A percentile compares a stretch with the other conserved stretches of the same genome.
phyloP scores from a whole-genome alignment of 768 basidiomycete species.

The Trametes cubensis region DNA sequence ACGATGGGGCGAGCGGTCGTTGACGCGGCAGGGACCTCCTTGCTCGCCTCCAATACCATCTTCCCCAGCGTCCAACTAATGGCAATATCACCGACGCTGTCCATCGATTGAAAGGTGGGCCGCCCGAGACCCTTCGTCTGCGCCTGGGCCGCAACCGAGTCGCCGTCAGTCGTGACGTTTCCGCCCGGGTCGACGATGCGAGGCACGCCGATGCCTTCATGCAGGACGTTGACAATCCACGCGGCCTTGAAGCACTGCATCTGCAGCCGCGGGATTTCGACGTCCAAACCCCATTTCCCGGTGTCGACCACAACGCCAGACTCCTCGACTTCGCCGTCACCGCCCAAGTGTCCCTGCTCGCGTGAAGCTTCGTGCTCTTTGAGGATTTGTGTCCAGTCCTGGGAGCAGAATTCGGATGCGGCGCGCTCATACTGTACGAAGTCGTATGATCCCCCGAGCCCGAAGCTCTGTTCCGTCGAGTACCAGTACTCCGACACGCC shows the following conservation, averaged over 20 bases:
- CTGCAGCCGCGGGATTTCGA: conserved; percentile 84
- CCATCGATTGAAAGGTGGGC: conserved; percentile 90
- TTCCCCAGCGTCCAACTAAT: conserved; percentile 99
- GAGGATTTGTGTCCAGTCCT: conserved; percentile 78
- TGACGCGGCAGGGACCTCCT: conserved; percentile 62
- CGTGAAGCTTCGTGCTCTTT: conserved; percentile 60
- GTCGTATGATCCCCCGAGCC: conserved; percentile 92
- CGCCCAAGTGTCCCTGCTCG: conserved; percentile 44
- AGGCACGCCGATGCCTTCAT: conserved; percentile 95
- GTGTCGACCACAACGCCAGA: conserved; percentile 62
- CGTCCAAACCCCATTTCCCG: conserved; percentile 69
- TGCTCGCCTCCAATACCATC: conserved; percentile 98
- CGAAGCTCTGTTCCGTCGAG: conserved; percentile 95
- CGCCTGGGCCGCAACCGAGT: conserved; percentile 76
- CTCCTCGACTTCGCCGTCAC: conserved; percentile 66
- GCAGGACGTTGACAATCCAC: conserved; percentile 95
- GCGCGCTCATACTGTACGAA: conserved; percentile 95
- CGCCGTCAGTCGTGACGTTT: conserved; percentile 67
- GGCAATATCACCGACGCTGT: conserved; percentile 89
- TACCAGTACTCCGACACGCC: conserved; percentile 99
- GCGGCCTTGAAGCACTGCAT: conserved; percentile 99
- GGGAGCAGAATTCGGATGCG: conserved; percentile 81
- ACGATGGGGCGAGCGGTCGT: conserved; percentile 58
- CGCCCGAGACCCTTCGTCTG: conserved; percentile 78
- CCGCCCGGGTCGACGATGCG: conserved; percentile 87